phyloP scores from a whole-genome alignment of 164 flowering plant species.

The Liriodendron chinense region DNA sequence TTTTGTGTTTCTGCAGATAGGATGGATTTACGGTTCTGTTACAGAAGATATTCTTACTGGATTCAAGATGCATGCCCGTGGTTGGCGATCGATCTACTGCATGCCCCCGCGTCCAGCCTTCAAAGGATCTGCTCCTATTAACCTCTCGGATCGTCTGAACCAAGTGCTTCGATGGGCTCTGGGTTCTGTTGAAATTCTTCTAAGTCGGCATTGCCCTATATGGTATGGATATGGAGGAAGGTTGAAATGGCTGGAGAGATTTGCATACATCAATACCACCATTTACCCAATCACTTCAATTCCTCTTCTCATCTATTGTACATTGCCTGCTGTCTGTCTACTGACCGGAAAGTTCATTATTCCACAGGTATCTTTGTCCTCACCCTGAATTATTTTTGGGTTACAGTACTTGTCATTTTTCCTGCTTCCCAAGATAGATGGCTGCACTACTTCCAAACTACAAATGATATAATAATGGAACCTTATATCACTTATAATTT shows the following conservation, averaged over 20 bases:
- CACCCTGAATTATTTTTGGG: background rate
- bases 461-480: background rate
- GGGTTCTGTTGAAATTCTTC: slow-evolving; percentile 78
- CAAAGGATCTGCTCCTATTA: slow-evolving; percentile 31
- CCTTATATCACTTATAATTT: too few species aligned
- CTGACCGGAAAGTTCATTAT: slow-evolving; percentile 77
- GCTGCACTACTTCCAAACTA: background rate
- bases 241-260: slow-evolving; percentile 44
- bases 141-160: slow-evolving; percentile 36
- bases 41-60: slow-evolving; percentile 28
- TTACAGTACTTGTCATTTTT: background rate
- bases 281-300: slow-evolving; percentile 74
- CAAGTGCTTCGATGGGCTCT: slow-evolving; percentile 93
- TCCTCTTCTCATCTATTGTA: slow-evolving; percentile 57
- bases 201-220: slow-evolving; percentile 85
- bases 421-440: background rate
- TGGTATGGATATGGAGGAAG: slow-evolving; percentile 71
- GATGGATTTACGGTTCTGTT: slow-evolving; percentile 51
- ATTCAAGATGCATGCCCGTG: slow-evolving; percentile 91
- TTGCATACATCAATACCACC: slow-evolving; percentile 73
- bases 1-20: slow-evolving; percentile 43
- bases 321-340: slow-evolving; percentile 43
- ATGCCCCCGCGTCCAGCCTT: slow-evolving; percentile 77
- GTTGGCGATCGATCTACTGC: slow-evolving; percentile 87
- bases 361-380: slow-evolving; percentile 54